These are phyloP conservation scores for Ascochyta viciae-villosae DNA, from an alignment of 2,329 filamentous ascomycete species.

Conservation along the genomic window DNA sequence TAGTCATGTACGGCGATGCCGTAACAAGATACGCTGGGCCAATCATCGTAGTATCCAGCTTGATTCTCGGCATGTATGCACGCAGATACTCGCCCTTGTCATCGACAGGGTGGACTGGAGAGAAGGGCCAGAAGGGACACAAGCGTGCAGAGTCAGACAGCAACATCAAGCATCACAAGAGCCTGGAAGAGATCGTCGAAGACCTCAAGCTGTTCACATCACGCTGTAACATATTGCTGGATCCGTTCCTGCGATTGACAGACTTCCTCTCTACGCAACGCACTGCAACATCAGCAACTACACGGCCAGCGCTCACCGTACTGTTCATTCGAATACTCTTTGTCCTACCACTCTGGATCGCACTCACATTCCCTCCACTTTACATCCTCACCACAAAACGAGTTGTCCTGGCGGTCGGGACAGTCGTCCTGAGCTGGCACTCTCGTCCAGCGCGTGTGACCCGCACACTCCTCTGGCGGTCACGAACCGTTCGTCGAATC, in stretches of 20 bases:
- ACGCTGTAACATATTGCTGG: slow-evolving; percentile 88
- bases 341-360: slow-evolving; percentile 86
- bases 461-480: slow-evolving; percentile 89
- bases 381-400: slow-evolving; percentile 86
- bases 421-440: slow-evolving; percentile 88
- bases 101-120: slow-evolving; percentile 77
- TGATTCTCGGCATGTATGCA: slow-evolving; percentile 93
- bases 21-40: slow-evolving; percentile 85
- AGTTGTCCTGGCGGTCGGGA: slow-evolving; percentile 84
- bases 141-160: slow-evolving; percentile 62
- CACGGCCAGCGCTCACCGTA: slow-evolving; percentile 84
- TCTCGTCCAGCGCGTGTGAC: slow-evolving; percentile 84
- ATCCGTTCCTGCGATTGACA: slow-evolving; percentile 86
- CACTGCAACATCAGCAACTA: slow-evolving; percentile 90
- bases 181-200: slow-evolving; percentile 95
- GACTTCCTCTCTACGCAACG: slow-evolving; percentile 92
- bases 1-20: slow-evolving; percentile 83
- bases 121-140: slow-evolving; percentile 63
- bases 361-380: slow-evolving; percentile 80
- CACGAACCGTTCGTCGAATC: slow-evolving; percentile 72
- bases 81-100: slow-evolving; percentile 88
- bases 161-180: slow-evolving; percentile 84
- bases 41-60: slow-evolving; percentile 75
- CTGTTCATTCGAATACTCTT: slow-evolving; percentile 89
- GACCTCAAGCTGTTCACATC: slow-evolving; percentile 89